Conservation (phyloP, 2,329 filamentous ascomycete genomes). For the Trichoderma sp. region DNA sequence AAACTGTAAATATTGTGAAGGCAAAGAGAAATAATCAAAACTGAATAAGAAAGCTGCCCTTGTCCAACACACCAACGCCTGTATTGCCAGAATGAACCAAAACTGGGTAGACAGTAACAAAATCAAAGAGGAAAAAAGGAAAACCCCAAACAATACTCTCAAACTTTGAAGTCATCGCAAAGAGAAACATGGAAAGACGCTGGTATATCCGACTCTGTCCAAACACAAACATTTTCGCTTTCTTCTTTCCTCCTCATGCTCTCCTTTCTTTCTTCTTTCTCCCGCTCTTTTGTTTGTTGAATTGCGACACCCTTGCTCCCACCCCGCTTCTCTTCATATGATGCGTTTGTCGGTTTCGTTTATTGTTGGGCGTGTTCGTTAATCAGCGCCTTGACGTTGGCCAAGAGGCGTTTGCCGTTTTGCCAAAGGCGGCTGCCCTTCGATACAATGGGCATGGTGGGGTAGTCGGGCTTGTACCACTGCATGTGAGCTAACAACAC, state of each 20-base stretch:
- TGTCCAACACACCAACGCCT: background rate
- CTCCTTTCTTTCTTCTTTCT: background rate
- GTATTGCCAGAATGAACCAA: background rate
- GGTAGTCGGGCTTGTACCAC: slow-evolving; percentile 60
- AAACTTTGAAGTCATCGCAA: background rate
- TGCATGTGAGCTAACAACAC: slow-evolving; percentile 68
- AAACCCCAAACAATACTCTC: background rate
- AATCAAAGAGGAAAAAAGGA: background rate
- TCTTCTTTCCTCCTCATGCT: background rate
- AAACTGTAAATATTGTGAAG: background rate
- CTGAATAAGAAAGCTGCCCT: background rate
- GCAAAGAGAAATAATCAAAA: background rate
- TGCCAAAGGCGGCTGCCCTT: slow-evolving; percentile 39
- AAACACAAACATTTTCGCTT: background rate
- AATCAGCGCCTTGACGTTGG: slow-evolving; percentile 34
- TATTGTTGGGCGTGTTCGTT: slow-evolving; percentile 36
- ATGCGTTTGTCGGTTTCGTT: background rate
- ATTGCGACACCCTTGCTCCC: background rate
- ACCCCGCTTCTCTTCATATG: too few relatives aligned
- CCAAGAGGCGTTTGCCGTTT: slow-evolving; percentile 35
- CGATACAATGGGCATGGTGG: slow-evolving; percentile 58
- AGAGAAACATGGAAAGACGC: background rate
- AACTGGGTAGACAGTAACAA: background rate
- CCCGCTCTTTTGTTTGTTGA: background rate
- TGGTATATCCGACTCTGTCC: slow-evolving; percentile 1